phyloP scores from a whole-genome alignment of 495 filamentous ascomycete genomes.

The Elaphomyces granulatus region DNA sequence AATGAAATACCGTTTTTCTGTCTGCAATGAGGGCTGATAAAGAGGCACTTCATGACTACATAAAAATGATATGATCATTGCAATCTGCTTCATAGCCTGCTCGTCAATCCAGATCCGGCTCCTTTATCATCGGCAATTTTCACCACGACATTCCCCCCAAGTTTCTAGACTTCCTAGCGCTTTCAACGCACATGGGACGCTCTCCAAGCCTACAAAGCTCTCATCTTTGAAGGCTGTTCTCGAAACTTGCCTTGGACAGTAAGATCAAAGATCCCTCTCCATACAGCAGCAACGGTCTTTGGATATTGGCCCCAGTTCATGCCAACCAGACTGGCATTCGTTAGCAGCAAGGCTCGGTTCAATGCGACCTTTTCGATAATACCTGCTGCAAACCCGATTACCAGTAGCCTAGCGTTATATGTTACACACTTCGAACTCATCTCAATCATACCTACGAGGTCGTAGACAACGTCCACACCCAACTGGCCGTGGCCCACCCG shows the following conservation, averaged over 20 bases:
- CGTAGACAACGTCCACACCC: conserved; percentile 82
- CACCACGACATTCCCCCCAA: conserved; percentile 94
- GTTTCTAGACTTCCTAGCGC: conserved; percentile 67
- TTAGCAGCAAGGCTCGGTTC: conserved; percentile 83
- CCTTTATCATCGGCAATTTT: conserved; percentile 57
- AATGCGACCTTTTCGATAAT: conserved; percentile 81
- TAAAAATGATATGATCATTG: conserved; percentile 1
- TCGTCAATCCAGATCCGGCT: too few relatives aligned
- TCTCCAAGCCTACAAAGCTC: conserved; percentile 70
- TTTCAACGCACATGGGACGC: conserved; percentile 59
- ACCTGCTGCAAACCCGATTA: conserved; percentile 85
- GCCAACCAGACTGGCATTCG: conserved; percentile 85
- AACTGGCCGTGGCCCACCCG: conserved; percentile 44
- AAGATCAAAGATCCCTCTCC: conserved; percentile 66
- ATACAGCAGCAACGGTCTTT: conserved; percentile 52
- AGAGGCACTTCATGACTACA: neutral
- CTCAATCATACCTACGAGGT: conserved; percentile 80
- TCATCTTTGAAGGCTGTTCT: conserved; percentile 71
- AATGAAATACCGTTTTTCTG: too few relatives aligned
- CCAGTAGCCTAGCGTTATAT: conserved; percentile 78
- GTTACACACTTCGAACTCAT: conserved; percentile 71
- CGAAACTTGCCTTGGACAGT: conserved; percentile 65
- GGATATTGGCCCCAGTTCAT: conserved; percentile 86
- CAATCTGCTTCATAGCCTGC: conserved; percentile 38
- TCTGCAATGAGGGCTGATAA: neutral